These are phyloP conservation scores for Moelleriella libera DNA, from an alignment of 2,329 filamentous ascomycete genomes.

Conservation along the genomic window DNA sequence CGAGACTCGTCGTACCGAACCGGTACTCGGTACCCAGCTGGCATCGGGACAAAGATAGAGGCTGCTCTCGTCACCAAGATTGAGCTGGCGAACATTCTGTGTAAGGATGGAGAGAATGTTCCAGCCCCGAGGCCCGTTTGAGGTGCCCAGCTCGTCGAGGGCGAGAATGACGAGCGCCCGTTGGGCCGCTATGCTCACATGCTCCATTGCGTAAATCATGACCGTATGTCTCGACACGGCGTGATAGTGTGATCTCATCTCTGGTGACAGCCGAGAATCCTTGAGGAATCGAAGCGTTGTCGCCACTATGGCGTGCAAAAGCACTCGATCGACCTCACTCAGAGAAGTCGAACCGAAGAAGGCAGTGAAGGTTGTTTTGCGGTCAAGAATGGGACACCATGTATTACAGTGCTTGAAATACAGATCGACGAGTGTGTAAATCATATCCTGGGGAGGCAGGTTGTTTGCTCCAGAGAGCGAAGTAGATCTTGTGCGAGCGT, in stretches of 20 bases:
- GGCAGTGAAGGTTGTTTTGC: slow-evolving; percentile 24
- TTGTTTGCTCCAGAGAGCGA: slow-evolving; percentile 26
- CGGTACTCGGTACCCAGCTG: slow-evolving; percentile 17
- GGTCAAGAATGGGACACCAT: slow-evolving; percentile 34
- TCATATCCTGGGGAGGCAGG: slow-evolving; percentile 43
- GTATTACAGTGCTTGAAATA: slow-evolving; percentile 53
- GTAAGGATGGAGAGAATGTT: slow-evolving; percentile 24
- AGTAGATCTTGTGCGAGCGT: slow-evolving; percentile 11
- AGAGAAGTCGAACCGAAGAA: slow-evolving; percentile 26
- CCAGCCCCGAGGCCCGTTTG: slow-evolving; percentile 27
- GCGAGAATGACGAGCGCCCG: slow-evolving; percentile 25
- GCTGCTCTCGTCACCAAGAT: slow-evolving; percentile 23
- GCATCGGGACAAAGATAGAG: slow-evolving; percentile 19
- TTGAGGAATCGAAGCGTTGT: slow-evolving; percentile 27
- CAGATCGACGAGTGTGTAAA: slow-evolving; percentile 44
- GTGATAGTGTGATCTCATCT: slow-evolving; percentile 24
- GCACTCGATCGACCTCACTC: slow-evolving; percentile 22
- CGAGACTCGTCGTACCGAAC: slow-evolving; percentile 19
- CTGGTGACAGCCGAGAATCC: slow-evolving; percentile 20
- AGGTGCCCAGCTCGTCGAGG: slow-evolving; percentile 26
- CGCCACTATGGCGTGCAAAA: slow-evolving; percentile 28
- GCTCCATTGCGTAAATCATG: slow-evolving; percentile 26
- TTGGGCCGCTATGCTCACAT: slow-evolving; percentile 23
- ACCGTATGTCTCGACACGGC: slow-evolving; percentile 23
- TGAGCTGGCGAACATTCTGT: slow-evolving; percentile 24